Percentiles rank a stretch among this genome's conserved stretches.
Conservation (phyloP, 768 basidiomycete genomes). For the Serendipita vermifera region DNA sequence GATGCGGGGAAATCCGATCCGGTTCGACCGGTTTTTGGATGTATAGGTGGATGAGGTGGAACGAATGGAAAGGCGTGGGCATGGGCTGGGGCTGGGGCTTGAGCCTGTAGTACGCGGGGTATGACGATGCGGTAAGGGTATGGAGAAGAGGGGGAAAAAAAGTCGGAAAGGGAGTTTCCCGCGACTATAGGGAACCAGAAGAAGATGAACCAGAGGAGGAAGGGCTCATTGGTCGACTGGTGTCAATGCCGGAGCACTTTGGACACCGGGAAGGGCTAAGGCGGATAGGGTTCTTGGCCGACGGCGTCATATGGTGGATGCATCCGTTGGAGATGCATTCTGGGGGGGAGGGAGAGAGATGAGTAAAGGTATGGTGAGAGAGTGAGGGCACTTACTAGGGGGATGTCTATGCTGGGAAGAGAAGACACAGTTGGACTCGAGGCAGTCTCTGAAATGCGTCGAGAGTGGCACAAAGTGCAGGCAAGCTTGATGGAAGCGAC, state of each 20-base stretch:
- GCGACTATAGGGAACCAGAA: neutral
- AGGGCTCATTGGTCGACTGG: neutral
- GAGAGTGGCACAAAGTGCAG: constrained; percentile 5
- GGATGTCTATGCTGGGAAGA: constrained; percentile 1
- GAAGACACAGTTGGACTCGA: constrained; percentile 5
- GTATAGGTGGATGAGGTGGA: too few relatives aligned
- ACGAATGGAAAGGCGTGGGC: too few relatives aligned
- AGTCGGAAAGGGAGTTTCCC: neutral
- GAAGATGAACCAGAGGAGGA: neutral
- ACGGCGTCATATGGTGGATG: constrained; percentile 8
- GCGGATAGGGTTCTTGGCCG: constrained; percentile 7
- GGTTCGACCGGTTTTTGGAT: too few relatives aligned
- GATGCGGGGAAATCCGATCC: too few relatives aligned
- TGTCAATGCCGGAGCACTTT: neutral
- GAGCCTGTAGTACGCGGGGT: too few relatives aligned
- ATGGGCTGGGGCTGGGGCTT: too few relatives aligned
- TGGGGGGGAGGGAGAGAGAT: neutral
- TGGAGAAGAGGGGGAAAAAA: neutral
- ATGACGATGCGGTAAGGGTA: neutral
- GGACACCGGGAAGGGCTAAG: neutral
- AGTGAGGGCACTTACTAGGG: neutral
- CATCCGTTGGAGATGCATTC: constrained; percentile 4
- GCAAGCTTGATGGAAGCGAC: constrained; percentile 8
- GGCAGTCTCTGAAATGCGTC: constrained; percentile 1
- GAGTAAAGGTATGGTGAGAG: too few relatives aligned